Conservation (phyloP, 108 stramenopile species). For the Cyclotella choctawhatcheeana region DNA sequence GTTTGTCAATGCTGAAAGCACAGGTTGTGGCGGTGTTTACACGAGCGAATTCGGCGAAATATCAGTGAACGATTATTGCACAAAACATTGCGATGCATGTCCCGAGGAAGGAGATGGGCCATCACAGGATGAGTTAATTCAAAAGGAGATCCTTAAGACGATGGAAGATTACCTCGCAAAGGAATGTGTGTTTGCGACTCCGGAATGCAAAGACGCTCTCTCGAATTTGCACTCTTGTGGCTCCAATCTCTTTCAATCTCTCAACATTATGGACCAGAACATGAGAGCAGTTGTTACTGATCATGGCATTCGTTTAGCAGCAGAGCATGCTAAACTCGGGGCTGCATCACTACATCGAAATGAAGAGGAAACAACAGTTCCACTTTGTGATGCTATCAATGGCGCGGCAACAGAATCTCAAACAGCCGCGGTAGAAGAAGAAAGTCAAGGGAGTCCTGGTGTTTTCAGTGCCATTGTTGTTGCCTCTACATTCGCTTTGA, state of each 20-base stretch:
- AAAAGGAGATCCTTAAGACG: not conserved
- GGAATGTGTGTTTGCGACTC: not conserved
- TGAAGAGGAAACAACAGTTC: not conserved
- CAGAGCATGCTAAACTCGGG: not conserved
- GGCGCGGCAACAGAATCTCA: not conserved
- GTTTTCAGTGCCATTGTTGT: not conserved
- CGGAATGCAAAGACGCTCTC: not conserved
- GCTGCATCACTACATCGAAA: not conserved
- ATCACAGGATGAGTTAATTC: not conserved
- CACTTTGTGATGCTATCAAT: not conserved
- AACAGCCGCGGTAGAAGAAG: not conserved
- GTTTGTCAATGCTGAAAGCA: constrained; percentile 27
- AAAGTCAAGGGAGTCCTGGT: not conserved
- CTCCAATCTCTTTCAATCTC: not conserved
- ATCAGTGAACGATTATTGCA: not conserved
- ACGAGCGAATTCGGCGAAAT: constrained; percentile 18
- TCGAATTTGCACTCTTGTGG: not conserved
- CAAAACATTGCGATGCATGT: not conserved
- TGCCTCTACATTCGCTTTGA: not conserved
- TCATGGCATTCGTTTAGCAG: not conserved
- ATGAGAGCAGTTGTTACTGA: not conserved
- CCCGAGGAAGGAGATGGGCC: not conserved
- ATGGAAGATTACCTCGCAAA: not conserved
- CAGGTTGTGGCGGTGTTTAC: constrained; percentile 35
- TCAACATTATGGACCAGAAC: not conserved